Base-by-base conservation (phyloP, 139 green algal species). In the Coccomyxa sp. region DNA sequence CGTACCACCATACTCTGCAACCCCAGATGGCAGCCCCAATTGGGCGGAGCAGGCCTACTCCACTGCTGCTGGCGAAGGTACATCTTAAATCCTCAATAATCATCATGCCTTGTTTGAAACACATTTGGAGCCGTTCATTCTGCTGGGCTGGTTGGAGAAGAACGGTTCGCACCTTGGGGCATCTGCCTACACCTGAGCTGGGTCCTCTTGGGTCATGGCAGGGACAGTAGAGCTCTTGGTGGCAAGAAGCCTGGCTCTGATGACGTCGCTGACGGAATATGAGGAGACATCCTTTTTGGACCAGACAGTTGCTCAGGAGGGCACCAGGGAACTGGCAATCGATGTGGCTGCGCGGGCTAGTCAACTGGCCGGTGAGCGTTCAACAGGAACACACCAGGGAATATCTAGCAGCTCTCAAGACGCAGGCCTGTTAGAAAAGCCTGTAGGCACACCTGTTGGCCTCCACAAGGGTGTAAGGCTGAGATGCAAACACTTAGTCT, bases 211-310 rank as follows among this genome's bases (percentile, higher is more conserved):
- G 38, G 38, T 51, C 38, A 51, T 51, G 38, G 66, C 81, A 84
- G 81, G 81, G 28, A 45, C 81, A 38, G 38, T 66, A 60, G 81
- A 84, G 81, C 67, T 84, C 32, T 66, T 84, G 67, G 58, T 58
- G 31, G 81, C 81, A 18, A 18, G 81, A 25, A 45, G 38, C 12
- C 60, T 84, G 67, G 81, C 81, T 21, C 32, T 84, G 21, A 60
- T 84, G 66, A 14, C 51, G 25, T 79, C 32, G 67, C 38, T 79
- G 12, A 79, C 58, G 12, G 81, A 79, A 18, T 84, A 84, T 66
- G 81, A 84, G 15, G 66, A 58, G 38, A 79, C 32, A 9, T 32
- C 32, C 32, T 84, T 84, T 25, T 21, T 84, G 67, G 81, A 84
- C 38, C 23, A 67, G 23, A 32, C 67, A 38, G 66, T 67, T 21